Conservation (phyloP, 345 rosid species). For the Erucastrum elatum region DNA sequence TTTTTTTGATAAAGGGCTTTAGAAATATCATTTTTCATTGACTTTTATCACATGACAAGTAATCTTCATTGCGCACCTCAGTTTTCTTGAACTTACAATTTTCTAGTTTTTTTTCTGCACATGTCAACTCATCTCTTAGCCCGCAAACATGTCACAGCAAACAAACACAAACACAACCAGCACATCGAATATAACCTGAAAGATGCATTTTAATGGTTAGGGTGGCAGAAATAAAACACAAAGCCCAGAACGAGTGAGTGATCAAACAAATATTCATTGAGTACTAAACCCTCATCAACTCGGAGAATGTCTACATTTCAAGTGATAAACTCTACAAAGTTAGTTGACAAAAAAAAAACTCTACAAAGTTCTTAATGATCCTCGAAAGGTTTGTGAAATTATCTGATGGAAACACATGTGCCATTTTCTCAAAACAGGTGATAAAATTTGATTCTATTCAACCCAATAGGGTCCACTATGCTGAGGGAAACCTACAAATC, state of each 20-base stretch:
- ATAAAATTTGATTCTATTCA: slow-evolving; percentile 92
- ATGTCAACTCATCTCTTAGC: not conserved
- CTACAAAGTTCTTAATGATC: not conserved
- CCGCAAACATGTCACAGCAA: not conserved
- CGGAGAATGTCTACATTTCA: slow-evolving; percentile 67
- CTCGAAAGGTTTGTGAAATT: not conserved
- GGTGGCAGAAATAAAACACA: no score
- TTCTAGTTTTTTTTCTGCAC: not conserved
- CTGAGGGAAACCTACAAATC: slow-evolving; percentile 68
- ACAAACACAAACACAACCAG: not conserved
- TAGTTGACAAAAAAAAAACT: no score
- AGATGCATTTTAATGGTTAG: not conserved
- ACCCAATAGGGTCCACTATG: slow-evolving; percentile 71
- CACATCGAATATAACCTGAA: not conserved
- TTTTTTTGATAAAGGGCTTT: no score
- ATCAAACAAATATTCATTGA: no score
- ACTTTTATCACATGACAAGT: no score
- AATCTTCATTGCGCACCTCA: not conserved
- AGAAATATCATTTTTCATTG: not conserved
- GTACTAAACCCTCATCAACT: slow-evolving; percentile 66
- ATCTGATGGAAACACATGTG: not conserved
- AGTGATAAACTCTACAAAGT: slow-evolving; percentile 80
- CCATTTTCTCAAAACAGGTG: slow-evolving; percentile 47
- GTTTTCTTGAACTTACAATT: not conserved
- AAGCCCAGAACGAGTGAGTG: no score